phyloP scores from a whole-genome alignment of 139 green algal species.

The Bryopsis sp. region DNA sequence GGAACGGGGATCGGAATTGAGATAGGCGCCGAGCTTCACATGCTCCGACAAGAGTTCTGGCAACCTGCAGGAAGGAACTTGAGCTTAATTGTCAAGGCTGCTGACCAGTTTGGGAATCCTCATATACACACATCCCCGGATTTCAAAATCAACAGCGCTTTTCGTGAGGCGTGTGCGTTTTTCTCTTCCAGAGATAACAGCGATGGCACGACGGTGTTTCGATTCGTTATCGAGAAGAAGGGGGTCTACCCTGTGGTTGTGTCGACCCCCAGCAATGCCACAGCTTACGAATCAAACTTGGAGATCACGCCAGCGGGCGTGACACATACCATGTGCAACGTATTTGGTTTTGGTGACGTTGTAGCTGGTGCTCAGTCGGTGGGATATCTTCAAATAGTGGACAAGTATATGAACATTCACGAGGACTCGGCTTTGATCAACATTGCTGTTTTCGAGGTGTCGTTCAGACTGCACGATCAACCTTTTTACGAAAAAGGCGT shows the following conservation, averaged over 20 bases:
- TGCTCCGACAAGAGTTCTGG: neutral
- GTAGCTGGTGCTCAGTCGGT: neutral
- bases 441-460: no score
- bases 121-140: neutral
- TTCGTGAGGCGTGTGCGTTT: neutral
- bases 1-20: constrained; percentile 2
- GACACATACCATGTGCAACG: neutral
- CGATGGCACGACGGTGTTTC: neutral
- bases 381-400: constrained; percentile 2
- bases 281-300: neutral
- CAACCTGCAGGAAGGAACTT: neutral
- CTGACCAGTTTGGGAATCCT: neutral
- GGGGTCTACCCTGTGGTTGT: neutral
- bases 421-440: no score
- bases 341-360: neutral
- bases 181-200: neutral
- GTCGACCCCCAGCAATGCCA: neutral
- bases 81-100: neutral
- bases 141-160: neutral
- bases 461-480: no score
- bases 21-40: neutral
- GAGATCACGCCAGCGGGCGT: neutral
- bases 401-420: neutral
- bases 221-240: neutral
- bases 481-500: no score